These are phyloP conservation scores for Gossypium bickii DNA, from an alignment of 345 rosid species.

Conservation along the genomic window DNA sequence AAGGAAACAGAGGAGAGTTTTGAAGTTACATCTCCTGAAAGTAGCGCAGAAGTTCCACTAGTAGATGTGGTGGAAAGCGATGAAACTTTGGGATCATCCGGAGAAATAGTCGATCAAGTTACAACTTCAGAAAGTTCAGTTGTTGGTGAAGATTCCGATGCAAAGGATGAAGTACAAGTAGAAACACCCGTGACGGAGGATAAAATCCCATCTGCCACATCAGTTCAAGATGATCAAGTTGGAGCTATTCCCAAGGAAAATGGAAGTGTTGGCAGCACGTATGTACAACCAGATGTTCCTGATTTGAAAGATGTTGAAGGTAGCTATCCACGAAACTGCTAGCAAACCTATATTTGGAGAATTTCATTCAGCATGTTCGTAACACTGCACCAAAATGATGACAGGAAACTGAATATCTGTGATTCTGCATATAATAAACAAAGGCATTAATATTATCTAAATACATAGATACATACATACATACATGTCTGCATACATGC, in stretches of 20 bases:
- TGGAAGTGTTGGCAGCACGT: too few relatives aligned
- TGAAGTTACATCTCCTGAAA: constrained; percentile 24
- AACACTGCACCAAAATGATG: too few relatives aligned
- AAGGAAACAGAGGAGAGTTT: constrained; percentile 24
- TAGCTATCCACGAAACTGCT: constrained; percentile 14
- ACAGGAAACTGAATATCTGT: too few relatives aligned
- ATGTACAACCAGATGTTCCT: constrained; percentile 25
- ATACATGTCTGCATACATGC: too few relatives aligned
- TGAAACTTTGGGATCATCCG: constrained; percentile 30
- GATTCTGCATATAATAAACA: too few relatives aligned
- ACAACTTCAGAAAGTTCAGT: constrained; percentile 32
- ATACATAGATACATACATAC: too few relatives aligned
- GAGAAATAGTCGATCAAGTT: constrained; percentile 35
- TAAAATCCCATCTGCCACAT: too few relatives aligned
- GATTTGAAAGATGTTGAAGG: constrained; percentile 33
- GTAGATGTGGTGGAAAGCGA: constrained; percentile 23
- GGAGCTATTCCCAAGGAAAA: too few relatives aligned
- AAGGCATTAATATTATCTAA: too few relatives aligned
- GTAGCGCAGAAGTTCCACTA: constrained; percentile 26
- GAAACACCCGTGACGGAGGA: too few relatives aligned
- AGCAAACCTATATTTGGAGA: neutral
- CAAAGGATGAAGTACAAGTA: too few relatives aligned
- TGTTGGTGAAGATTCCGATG: constrained; percentile 19
- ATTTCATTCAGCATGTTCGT: neutral
- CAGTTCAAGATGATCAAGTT: too few relatives aligned